These are phyloP conservation scores for Neonectria hederae DNA, from an alignment of 2,329 filamentous ascomycete genomes.

Conservation along the genomic window DNA sequence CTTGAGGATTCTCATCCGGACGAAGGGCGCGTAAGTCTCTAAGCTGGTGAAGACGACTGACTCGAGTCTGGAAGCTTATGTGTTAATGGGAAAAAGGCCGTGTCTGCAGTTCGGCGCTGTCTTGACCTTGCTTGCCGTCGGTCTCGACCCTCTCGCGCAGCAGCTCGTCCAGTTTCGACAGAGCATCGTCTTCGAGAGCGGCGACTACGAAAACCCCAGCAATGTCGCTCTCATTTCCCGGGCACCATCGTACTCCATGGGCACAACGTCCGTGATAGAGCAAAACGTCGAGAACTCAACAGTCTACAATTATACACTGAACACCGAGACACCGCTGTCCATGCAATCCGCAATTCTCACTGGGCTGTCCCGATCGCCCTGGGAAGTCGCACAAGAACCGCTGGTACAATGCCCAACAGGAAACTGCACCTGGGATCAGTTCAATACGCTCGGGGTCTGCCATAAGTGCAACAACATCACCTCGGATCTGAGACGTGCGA, in stretches of 20 bases:
- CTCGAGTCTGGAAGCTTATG: background rate
- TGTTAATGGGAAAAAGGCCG: background rate
- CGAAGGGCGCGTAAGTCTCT: conserved; percentile 17
- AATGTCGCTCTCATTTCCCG: conserved; percentile 13
- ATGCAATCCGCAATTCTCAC: conserved; percentile 26
- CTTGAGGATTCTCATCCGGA: conserved; percentile 16
- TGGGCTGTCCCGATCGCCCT: conserved; percentile 13
- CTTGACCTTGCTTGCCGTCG: conserved; percentile 17
- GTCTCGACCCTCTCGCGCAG: conserved; percentile 24
- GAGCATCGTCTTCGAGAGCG: conserved; percentile 4
- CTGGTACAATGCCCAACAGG: conserved; percentile 29
- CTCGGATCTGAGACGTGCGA: conserved; percentile 16
- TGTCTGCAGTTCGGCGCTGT: conserved; percentile 22
- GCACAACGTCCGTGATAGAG: background rate
- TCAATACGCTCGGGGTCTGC: conserved; percentile 36
- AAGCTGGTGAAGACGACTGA: background rate
- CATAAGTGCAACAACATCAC: conserved; percentile 32
- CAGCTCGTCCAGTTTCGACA: conserved; percentile 19
- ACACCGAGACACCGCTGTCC: conserved; percentile 5
- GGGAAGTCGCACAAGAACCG: conserved; percentile 7
- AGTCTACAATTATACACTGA: background rate
- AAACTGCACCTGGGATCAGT: conserved; percentile 35
- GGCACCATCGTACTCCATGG: conserved; percentile 6
- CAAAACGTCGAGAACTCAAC: background rate
- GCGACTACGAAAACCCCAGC: background rate